These are phyloP conservation scores for Xylaria cubensis DNA, from an alignment of 495 filamentous ascomycete genomes.

Conservation along the genomic window DNA sequence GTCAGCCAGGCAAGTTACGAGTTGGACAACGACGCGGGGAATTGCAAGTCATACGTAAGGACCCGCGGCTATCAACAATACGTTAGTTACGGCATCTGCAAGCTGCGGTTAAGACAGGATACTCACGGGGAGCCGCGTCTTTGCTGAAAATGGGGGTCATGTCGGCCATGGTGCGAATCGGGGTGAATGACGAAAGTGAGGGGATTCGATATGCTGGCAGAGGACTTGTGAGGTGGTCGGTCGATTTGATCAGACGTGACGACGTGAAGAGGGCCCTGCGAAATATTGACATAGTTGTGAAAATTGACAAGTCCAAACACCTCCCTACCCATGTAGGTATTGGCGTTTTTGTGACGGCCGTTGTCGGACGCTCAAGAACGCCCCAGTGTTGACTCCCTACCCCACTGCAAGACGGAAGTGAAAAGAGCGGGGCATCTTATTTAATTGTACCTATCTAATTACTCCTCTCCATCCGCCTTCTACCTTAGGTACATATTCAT, in stretches of 20 bases:
- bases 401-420: not conserved
- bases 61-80: slow-evolving; percentile 52
- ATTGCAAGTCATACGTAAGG: slow-evolving; percentile 56
- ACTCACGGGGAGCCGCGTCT: slow-evolving; percentile 61
- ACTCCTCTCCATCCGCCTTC: no score
- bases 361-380: not conserved
- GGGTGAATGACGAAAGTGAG: slow-evolving; percentile 25
- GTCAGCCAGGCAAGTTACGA: slow-evolving; percentile 9
- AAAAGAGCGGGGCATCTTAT: no score
- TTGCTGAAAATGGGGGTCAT: slow-evolving; percentile 56
- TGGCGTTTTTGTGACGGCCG: not conserved
- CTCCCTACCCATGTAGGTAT: no score
- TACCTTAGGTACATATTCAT: no score
- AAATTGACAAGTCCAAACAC: slow-evolving; percentile 10
- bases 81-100: slow-evolving; percentile 27
- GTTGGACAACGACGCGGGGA: not conserved
- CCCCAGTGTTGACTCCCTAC: not conserved
- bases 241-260: slow-evolving; percentile 8
- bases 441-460: no score
- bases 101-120: not conserved
- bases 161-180: slow-evolving; percentile 51
- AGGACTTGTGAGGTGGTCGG: not conserved
- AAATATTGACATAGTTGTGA: slow-evolving; percentile 20
- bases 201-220: slow-evolving; percentile 10
- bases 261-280: slow-evolving; percentile 21